Evolutionary conservation across 805 yeast species (phyloP).

Genomic region (Candida glaebosa): DNA sequence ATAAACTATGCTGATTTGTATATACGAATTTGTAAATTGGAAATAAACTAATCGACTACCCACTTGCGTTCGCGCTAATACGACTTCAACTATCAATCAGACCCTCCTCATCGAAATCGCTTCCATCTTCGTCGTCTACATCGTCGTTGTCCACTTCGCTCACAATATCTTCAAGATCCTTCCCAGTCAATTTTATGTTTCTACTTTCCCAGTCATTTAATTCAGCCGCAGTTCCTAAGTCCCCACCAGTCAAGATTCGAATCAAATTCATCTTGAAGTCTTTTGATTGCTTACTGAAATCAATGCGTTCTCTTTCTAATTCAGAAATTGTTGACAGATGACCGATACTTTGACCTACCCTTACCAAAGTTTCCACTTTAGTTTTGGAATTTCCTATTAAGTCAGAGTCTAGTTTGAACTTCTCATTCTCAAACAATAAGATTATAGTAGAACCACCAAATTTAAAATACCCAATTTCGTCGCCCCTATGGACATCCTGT

Average conservation of each 20-base stretch:
- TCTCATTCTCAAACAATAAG: conserved; percentile 52
- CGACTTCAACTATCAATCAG: conserved; percentile 8
- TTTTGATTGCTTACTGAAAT: conserved; percentile 44
- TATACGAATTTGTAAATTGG: no score
- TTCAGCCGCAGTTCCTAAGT: conserved; percentile 26
- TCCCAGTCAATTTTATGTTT: conserved; percentile 21
- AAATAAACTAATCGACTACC: no score
- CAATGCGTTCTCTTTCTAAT: conserved; percentile 43
- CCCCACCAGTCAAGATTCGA: conserved; percentile 58
- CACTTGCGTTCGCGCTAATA: not conserved
- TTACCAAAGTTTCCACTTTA: conserved; percentile 75
- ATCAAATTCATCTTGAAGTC: conserved; percentile 49
- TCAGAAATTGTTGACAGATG: conserved; percentile 55
- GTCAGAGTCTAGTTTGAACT: conserved; percentile 69
- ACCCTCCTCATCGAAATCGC: conserved; percentile 16
- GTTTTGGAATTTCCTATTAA: conserved; percentile 61
- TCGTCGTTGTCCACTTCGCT: conserved; percentile 12
- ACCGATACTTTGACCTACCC: conserved; percentile 92
- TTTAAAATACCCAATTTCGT: conserved; percentile 90
- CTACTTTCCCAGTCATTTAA: conserved; percentile 37
- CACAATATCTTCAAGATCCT: conserved; percentile 19
- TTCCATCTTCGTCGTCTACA: conserved; percentile 10
- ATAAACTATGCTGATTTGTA: no score
- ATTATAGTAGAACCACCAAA: conserved; percentile 93
- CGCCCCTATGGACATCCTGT: conserved; percentile 58